Base-by-base conservation (phyloP, 108 stramenopile species). In the Nitzschia palea region DNA sequence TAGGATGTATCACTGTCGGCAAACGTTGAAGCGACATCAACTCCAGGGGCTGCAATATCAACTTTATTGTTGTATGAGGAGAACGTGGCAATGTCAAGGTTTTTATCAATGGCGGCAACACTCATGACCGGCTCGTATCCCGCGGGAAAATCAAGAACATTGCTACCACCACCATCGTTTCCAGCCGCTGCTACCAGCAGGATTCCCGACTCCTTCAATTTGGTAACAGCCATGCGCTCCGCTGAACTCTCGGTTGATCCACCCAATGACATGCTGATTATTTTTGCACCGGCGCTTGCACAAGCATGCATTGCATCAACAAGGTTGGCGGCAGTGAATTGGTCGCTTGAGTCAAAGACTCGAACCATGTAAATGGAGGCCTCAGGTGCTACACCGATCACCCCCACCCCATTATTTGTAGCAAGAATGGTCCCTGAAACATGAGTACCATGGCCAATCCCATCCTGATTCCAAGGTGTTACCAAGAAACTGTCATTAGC, bases 351-450 rank as follows among this genome's bases (percentile, higher is more conserved):
- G 20, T 50, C 56, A 35, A 80, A 73, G 14, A 55, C 73, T 35
- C 77, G 76, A 25, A 71, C 68, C 4, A 76, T 79, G 35, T 74
- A 60, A 57, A 85, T 60, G 2, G 44, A 26, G 10, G 56, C 73
- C 30, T 67, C 65, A 34, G 65, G 73, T 36, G 58, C 65, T 17
- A 80, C 80, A 17, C 86, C 83, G 12, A 83, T 68, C 30, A 88
- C 71, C 14, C 87, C 87, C 1, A 55, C 17, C 10, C 61, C 48
- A 51, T 86, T 88, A 33, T 69, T 55, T 10, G 67, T 30, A 17
- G 82, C 87, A n/a, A 64, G 81, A 56, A 89, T 84, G 31, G 84
- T 84, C 15, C 88, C 88, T 0, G 86, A 67, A 23, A 78, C 76
- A 51, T 89, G 88, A 15, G 82, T 89, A 17, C 74, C 74, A 62